Percentiles rank a stretch among this genome's conserved stretches.
These are phyloP conservation scores for Penicillium sp. DNA, from an alignment of 2,329 filamentous ascomycete genomes.

Conservation along the genomic window DNA sequence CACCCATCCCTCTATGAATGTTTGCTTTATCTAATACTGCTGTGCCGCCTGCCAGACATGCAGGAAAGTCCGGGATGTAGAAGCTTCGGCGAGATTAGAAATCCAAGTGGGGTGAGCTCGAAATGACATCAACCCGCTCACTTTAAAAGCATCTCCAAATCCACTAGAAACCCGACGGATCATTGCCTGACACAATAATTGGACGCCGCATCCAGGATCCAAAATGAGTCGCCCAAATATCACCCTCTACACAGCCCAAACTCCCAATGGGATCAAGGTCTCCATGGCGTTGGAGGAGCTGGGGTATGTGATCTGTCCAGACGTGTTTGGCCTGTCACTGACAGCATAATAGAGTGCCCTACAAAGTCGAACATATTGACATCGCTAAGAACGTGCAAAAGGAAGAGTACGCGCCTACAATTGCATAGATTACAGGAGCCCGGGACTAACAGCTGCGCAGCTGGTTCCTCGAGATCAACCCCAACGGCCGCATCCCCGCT, in stretches of 20 bases:
- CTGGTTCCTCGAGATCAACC: conserved; percentile 89
- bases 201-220: not conserved
- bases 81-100: conserved; percentile 13
- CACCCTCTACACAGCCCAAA: conserved; percentile 74
- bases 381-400: conserved; percentile 74
- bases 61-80: not conserved
- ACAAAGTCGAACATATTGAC: conserved; percentile 69
- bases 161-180: not conserved
- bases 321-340: conserved; percentile 6
- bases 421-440: not conserved
- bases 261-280: conserved; percentile 86
- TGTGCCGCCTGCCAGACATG: too few relatives aligned
- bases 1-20: too few relatives aligned
- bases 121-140: conserved; percentile 1
- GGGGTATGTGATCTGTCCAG: conserved; percentile 41
- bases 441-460: conserved; percentile 26
- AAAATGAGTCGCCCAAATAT: conserved; percentile 54
- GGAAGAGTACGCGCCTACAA: conserved; percentile 46
- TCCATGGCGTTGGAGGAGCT: conserved; percentile 84
- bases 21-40: too few relatives aligned
- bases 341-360: conserved; percentile 53
- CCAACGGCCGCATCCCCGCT: conserved; percentile 86
- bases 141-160: not conserved
- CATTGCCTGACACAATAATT: not conserved
- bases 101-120: conserved; percentile 9